A percentile compares a stretch with the other conserved stretches of the same genome.
These are phyloP conservation scores for Boletus mariae DNA, from an alignment of 1,284 basidiomycete species.

Conservation along the genomic window DNA sequence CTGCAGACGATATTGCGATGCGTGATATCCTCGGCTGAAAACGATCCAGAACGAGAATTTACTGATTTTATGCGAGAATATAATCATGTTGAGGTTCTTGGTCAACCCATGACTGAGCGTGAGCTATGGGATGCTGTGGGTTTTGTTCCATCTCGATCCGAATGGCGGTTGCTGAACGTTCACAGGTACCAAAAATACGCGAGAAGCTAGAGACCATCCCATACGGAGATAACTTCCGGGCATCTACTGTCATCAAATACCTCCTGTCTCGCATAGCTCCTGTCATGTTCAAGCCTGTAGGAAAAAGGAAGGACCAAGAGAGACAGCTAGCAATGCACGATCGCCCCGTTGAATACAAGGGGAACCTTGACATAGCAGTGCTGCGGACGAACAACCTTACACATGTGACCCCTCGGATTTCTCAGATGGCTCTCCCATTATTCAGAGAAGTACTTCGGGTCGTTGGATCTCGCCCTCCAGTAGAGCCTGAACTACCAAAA, in stretches of 20 bases:
- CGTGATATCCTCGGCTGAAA: constrained; percentile 38
- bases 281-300: constrained; percentile 10
- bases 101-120: constrained; percentile 34
- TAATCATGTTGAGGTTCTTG: constrained; percentile 36
- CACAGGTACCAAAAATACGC: constrained; percentile 34
- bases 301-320: constrained; percentile 1
- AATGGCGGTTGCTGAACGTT: background rate
- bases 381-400: constrained; percentile 44
- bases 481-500: constrained; percentile 14
- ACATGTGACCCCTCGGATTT: constrained; percentile 58
- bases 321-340: background rate
- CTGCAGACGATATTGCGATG: constrained; percentile 49
- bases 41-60: constrained; percentile 28
- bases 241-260: constrained; percentile 19
- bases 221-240: constrained; percentile 18
- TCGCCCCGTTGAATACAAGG: constrained; percentile 21
- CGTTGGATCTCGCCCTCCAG: constrained; percentile 41
- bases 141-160: background rate
- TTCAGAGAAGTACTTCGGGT: constrained; percentile 53
- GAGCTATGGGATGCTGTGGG: constrained; percentile 44
- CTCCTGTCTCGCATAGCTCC: constrained; percentile 20
- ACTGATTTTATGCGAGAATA: constrained; percentile 36
- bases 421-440: constrained; percentile 43
- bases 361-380: constrained; percentile 52
- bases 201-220: constrained; percentile 21